Base-by-base conservation (phyloP, 1,284 basidiomycete genomes). In the Stygiomarasmius scandens region DNA sequence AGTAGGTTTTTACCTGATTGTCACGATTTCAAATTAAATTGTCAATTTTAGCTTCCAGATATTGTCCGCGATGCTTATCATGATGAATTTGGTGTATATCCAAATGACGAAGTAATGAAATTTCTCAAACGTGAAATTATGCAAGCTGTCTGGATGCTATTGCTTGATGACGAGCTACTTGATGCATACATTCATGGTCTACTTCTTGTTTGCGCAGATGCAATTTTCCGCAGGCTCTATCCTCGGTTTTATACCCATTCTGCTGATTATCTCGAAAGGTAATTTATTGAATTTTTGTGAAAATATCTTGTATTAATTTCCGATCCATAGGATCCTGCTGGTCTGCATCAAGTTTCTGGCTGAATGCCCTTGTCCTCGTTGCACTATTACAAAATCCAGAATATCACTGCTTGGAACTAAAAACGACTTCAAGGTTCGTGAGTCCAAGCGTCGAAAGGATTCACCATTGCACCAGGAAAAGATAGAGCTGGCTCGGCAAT, bases 191-290 rank as follows among this genome's bases (percentile, higher is more conserved):
- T 67, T 6, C 55, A 66, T 43, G 70, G 74, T 0, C 60, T 73
- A 2, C 58, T 72, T 0, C 64, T 74, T 20, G 49, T 58, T 16
- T 74, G 69, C 49, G 43, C 52, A 1, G 71, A 76, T 62, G 68
- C 67, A 0, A 54, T 75, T 0, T 46, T 38, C 1, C 52, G 62
- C 0, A 61, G 58, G 23, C 57, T 73, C 0, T 73, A 69, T 51
- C 67, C 61, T 9, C 56, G 61, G 0, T 63, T 76, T 9, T 68
- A 74, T 20, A 70, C 63, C 2, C 71, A 75, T 58, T 64, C 69
- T 1, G 68, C 72, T 1, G 71, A 74, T 58, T 75, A 75, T 50
- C 72, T 70, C 1, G 72, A 76, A 41, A 74, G 73, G 73, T 74
- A 52, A 63, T 64, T 2, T 14, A 51, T 48, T 36, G 27, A 20